Percentiles rank a stretch among this genome's conserved stretches.
phyloP scores from a whole-genome alignment of 106 monocot species.

The Acorus calamus region DNA sequence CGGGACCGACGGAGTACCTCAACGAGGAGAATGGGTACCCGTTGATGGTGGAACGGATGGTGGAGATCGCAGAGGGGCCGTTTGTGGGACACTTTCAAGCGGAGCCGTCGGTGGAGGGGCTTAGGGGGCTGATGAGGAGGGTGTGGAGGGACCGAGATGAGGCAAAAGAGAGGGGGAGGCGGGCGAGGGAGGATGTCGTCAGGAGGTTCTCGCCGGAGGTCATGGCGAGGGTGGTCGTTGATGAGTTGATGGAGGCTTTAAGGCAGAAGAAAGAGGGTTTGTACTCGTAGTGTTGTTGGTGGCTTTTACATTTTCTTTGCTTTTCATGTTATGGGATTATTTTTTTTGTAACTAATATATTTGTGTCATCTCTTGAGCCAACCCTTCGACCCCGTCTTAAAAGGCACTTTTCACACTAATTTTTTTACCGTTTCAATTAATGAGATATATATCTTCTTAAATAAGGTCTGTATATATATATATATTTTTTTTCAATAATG shows the following conservation, averaged over 20 bases:
- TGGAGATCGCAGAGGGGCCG: constrained; percentile 37
- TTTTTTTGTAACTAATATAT: no score
- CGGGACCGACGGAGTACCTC: constrained; percentile 47
- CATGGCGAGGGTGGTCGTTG: constrained; percentile 22
- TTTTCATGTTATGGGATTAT: no score
- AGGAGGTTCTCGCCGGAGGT: constrained; percentile 46
- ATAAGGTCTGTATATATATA: no score
- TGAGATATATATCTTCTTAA: no score
- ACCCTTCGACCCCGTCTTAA: no score
- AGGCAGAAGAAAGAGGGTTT: no score
- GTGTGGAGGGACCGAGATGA: constrained; percentile 26
- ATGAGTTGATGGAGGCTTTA: constrained; percentile 17
- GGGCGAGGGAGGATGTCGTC: constrained; percentile 41
- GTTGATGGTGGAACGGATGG: constrained; percentile 29
- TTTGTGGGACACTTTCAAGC: constrained; percentile 49
- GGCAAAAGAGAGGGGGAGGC: constrained; percentile 21
- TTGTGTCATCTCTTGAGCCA: no score
- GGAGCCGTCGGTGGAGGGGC: constrained; percentile 26
- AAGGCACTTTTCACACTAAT: no score
- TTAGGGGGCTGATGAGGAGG: constrained; percentile 40
- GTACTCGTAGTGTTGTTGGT: no score
- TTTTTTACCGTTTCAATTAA: no score
- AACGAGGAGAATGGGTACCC: constrained; percentile 59
- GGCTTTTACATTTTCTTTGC: no score
- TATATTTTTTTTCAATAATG: no score